These are phyloP conservation scores for Solanum hybrid DNA, from an alignment of 305 asterid genomes.

Conservation along the genomic window DNA sequence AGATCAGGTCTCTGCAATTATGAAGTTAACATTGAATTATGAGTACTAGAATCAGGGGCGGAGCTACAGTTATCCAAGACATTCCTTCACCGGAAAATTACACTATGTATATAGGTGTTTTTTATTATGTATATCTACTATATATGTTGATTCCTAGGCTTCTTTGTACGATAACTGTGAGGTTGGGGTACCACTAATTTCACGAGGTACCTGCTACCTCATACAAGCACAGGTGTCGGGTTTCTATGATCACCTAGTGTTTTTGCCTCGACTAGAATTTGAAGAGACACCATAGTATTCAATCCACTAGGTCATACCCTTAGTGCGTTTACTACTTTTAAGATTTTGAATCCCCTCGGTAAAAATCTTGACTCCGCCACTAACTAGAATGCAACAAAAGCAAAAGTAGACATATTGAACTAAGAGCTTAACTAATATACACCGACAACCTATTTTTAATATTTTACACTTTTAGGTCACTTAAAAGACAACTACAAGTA, in stretches of 20 bases:
- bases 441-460: not conserved
- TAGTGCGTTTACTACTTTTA: not conserved
- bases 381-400: not conserved
- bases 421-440: not conserved
- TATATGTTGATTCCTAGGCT: not conserved
- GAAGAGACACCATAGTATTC: not conserved
- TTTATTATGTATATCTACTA: not conserved
- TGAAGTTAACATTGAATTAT: not conserved
- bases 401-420: not conserved
- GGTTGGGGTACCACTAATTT: not conserved
- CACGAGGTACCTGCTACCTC: not conserved
- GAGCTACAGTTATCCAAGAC: not conserved
- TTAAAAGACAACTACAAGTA: not conserved
- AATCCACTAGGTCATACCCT: not conserved
- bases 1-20: slow-evolving; percentile 72
- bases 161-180: not conserved
- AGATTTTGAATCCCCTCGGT: not conserved
- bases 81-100: not conserved
- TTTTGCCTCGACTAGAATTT: not conserved
- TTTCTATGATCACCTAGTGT: not conserved
- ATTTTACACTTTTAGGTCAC: not conserved
- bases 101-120: not conserved
- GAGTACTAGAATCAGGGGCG: not conserved
- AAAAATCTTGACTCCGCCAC: not conserved
- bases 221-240: not conserved